Conservation (phyloP, 2,329 filamentous ascomycete genomes). For the Penicillium aurantiogriseum region DNA sequence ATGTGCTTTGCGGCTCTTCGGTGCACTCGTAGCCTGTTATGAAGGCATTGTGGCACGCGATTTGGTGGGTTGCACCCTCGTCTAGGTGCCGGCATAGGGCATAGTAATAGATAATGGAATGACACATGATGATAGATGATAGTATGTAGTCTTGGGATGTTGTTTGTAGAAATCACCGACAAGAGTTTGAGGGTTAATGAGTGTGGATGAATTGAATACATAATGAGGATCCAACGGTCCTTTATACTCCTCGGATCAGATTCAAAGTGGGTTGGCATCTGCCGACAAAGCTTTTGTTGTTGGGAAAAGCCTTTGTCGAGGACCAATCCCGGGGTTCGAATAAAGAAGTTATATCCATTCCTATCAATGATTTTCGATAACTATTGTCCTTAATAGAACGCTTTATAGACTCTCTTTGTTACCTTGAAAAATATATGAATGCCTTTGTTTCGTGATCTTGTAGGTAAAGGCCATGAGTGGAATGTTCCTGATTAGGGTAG, state of each 20-base stretch:
- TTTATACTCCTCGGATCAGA: not conserved
- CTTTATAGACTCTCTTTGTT: not conserved
- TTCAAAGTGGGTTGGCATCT: not conserved
- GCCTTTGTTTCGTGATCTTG: not conserved
- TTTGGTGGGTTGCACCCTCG: slow-evolving; percentile 5
- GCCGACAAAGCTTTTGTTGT: not conserved
- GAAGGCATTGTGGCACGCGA: slow-evolving; percentile 19
- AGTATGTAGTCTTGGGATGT: not conserved
- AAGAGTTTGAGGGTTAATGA: not conserved
- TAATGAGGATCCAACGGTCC: not conserved
- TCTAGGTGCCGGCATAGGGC: slow-evolving; percentile 23
- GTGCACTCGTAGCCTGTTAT: slow-evolving; percentile 18
- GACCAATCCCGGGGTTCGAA: not conserved
- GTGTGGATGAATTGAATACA: not conserved
- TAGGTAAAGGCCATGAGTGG: not conserved
- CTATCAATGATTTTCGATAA: not conserved
- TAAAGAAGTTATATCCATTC: not conserved
- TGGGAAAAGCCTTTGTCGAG: not conserved
- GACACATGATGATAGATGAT: slow-evolving; percentile 23
- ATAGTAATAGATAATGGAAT: slow-evolving; percentile 25
- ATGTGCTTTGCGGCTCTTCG: not conserved
- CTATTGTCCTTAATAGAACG: not conserved
- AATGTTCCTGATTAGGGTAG: not conserved
- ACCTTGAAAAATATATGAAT: not conserved
- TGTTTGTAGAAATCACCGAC: not conserved